Base-by-base conservation (phyloP, 306 rosid genomes). In the Rosa lucieae region DNA sequence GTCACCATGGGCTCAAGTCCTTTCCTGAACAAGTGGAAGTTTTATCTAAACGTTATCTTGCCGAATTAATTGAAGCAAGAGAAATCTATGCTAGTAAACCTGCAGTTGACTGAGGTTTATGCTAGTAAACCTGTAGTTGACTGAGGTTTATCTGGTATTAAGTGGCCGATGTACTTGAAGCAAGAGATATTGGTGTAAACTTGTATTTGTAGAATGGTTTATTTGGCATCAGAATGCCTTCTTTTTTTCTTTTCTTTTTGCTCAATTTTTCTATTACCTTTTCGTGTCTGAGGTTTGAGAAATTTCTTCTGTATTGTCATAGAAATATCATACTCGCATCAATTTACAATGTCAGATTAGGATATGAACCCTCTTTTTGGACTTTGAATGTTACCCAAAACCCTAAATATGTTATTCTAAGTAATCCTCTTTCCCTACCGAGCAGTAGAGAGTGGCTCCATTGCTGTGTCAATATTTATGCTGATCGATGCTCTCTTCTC, bases 21-120 rank as follows among this genome's bases (percentile, higher is more conserved):
- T 90, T 92, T 84, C 40, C 86, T 74, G 94, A 94, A 77, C 94
- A 92, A 84, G 92, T 94, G 69, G 97, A 92, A 79, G 37, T 84
- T 66, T 88, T 92, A 37, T 79, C 96, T 0, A 76, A 89, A 76
- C 85, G 98, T 65, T 94, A 75, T 78, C 75, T 87, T 70, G 81
- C 90, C 5, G 85, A 87, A 6, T 82, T 85, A 49, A 44, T 89
- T 82, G 89, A 90, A 82, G 93, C 81, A 43, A 90, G 90, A 80
- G 91, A 90, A 81, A 78, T 83, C 66, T 88, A 59, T 79, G 90
- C 88, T 43, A 85, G 59, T 83, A 81, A 82, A 47, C 89, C 94
- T 76, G 63, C 79, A 58, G 47, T 74, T 70, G 73, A 82, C 35
- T 32, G 35, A 32, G 35, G 35, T 32, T 32, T 88, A 58, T 79